phyloP scores from a whole-genome alignment of 805 yeast genomes.

The Yamadazyma takamatsuzukensis region DNA sequence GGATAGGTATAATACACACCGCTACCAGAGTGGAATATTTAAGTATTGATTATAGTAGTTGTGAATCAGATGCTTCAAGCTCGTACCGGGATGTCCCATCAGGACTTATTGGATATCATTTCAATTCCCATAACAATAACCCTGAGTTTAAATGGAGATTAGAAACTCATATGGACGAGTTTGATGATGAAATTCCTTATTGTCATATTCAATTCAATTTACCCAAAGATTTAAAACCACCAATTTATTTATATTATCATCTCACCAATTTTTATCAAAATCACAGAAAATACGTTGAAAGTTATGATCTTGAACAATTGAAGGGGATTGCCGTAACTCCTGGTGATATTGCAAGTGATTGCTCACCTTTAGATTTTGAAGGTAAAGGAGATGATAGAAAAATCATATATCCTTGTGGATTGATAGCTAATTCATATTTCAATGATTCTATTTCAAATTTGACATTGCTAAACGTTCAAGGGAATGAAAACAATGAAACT shows the following conservation, averaged over 20 bases:
- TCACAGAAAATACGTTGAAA: constrained; percentile 88
- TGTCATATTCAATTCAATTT: constrained; percentile 72
- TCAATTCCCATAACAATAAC: constrained; percentile 41
- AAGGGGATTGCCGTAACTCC: constrained; percentile 66
- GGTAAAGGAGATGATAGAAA: constrained; percentile 42
- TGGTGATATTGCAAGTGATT: constrained; percentile 41
- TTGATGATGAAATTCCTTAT: constrained; percentile 33
- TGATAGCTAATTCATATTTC: constrained; percentile 88
- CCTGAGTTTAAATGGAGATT: constrained; percentile 64
- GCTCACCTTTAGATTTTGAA: constrained; percentile 34
- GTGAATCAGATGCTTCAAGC: constrained; percentile 49
- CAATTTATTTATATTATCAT: constrained; percentile 76
- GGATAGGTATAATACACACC: constrained; percentile 78
- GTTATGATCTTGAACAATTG: constrained; percentile 77
- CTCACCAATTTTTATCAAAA: constrained; percentile 91
- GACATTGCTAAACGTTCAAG: constrained; percentile 39
- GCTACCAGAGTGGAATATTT: constrained; percentile 75
- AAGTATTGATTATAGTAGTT: constrained; percentile 70
- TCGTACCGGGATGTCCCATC: constrained; percentile 53
- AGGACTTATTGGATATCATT: constrained; percentile 57
- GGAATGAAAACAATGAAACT: constrained; percentile 41
- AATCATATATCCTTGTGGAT: constrained; percentile 83
- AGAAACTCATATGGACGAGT: constrained; percentile 32
- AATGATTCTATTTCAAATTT: constrained; percentile 77
- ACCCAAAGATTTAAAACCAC: constrained; percentile 66